A percentile compares a stretch with the other conserved stretches of the same genome.
Evolutionary conservation across 495 filamentous ascomycete genomes (phyloP).

Genomic region (Tricharina praecox): DNA sequence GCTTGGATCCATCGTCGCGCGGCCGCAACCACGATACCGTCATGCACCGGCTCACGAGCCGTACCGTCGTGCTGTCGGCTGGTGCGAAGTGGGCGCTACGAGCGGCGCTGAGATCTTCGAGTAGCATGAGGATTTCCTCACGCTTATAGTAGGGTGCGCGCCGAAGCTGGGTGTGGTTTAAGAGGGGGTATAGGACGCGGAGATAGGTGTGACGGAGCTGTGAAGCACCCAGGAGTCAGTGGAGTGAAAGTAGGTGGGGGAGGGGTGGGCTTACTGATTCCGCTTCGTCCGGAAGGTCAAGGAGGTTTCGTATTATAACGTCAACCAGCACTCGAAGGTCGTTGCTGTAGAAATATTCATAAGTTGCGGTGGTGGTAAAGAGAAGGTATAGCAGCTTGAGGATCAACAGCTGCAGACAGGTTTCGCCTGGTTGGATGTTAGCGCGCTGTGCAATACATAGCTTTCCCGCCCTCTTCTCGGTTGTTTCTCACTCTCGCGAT

Average conservation of each 20-base stretch:
- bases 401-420: slow-evolving; percentile 80
- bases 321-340: slow-evolving; percentile 88
- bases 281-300: slow-evolving; percentile 75
- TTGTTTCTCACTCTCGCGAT: slow-evolving; percentile 55
- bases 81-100: slow-evolving; percentile 71
- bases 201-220: slow-evolving; percentile 83
- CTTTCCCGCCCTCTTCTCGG: no score
- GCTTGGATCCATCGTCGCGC: slow-evolving; percentile 26
- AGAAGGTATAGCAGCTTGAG: slow-evolving; percentile 88
- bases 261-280: slow-evolving; percentile 29
- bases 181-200: slow-evolving; percentile 78
- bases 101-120: slow-evolving; percentile 46
- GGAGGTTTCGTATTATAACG: slow-evolving; percentile 86
- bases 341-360: slow-evolving; percentile 98
- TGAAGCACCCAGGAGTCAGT: background rate
- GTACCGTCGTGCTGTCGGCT: slow-evolving; percentile 71
- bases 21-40: slow-evolving; percentile 12
- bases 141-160: slow-evolving; percentile 78
- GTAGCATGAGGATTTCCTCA: slow-evolving; percentile 60
- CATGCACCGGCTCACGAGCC: slow-evolving; percentile 60
- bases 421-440: slow-evolving; percentile 40
- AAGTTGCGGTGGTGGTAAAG: slow-evolving; percentile 76
- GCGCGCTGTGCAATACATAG: background rate
- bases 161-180: slow-evolving; percentile 78
- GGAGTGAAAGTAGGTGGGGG: background rate